These are phyloP conservation scores for Cantharellus anzutake DNA, from an alignment of 768 basidiomycete species.

Conservation along the genomic window DNA sequence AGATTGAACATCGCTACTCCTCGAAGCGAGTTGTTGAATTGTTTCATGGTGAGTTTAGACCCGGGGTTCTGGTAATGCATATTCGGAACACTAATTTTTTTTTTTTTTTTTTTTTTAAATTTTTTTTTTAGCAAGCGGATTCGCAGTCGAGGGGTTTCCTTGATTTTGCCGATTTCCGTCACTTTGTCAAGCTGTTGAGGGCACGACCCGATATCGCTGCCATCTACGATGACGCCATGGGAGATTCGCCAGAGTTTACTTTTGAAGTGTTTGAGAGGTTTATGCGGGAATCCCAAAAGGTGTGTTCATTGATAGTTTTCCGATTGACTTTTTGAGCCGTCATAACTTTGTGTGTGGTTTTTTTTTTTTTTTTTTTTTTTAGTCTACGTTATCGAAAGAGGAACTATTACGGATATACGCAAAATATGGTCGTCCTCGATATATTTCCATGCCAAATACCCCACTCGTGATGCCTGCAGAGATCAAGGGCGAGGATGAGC, in stretches of 20 bases:
- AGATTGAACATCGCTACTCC: constrained; percentile 47
- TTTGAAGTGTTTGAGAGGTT: constrained; percentile 29
- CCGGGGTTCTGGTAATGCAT: not conserved
- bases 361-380: not conserved
- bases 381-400: not conserved
- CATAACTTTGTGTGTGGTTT: not conserved
- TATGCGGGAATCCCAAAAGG: constrained; percentile 34
- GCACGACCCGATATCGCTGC: constrained; percentile 63
- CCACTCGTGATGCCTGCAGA: too few species aligned
- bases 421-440: not conserved
- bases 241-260: constrained; percentile 13
- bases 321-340: not conserved
- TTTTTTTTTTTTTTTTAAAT: not conserved
- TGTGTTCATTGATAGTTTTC: constrained; percentile 9
- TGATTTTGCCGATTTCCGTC: constrained; percentile 61
- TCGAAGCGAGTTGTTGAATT: constrained; percentile 29
- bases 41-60: constrained; percentile 13
- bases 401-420: not conserved
- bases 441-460: too few species aligned
- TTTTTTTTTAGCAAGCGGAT: constrained; percentile 40
- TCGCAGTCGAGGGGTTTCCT: constrained; percentile 34
- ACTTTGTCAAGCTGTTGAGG: constrained; percentile 68
- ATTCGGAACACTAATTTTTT: not conserved
- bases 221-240: constrained; percentile 27
- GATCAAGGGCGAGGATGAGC: too few species aligned